Evolutionary conservation across 1,139 yeast genomes (phyloP), one percentile per base, ranked within the genome.

Genomic region (Zygosaccharomyces pseudobailii): DNA sequence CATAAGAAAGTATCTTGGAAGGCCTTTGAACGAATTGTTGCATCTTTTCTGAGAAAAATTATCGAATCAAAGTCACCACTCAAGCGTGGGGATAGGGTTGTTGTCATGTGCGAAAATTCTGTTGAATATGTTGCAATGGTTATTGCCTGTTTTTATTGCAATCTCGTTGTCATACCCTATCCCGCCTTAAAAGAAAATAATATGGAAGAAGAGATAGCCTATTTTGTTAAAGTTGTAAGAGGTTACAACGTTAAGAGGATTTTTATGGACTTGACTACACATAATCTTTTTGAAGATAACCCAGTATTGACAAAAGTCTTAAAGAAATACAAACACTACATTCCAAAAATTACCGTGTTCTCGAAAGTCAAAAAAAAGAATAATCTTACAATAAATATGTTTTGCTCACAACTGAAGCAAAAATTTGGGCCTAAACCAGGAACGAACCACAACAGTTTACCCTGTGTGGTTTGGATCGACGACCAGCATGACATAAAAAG

Each of bases 91-190:
- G 85, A 84, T 49, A 73, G 76, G 53, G 90, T 87, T 5, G 75
- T 90, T 4, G 71, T 92, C 55, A 85, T 89, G 85, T 88, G 87
- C 62, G 84, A 96, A 0, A 78, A 92, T 45, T 82, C 92, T 0
- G 96, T 90, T 51, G 97, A 92, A 53, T 92, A 80, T 62, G 80
- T 85, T 6, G 80, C 87, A 37, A 88, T 96, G 0, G 73, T 89
- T 0, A 82, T 82, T 65, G 97, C 98, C 0, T 92, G 97, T 63
- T 76, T 92, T 63, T 69, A 84, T 52, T 77, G 90, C 52, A 96
- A 97, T 1, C 72, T 89, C 3, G 75, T 86, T 6, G 84, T 92
- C 0, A 79, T 92, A 13, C 96, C 97, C 0, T 67, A 92, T 65
- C 73, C 85, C 5, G 89, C 95, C 0, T 71, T 89, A 45, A 90